phyloP scores from a whole-genome alignment of 1,284 basidiomycete species.

The Tylopilus orsonianus region DNA sequence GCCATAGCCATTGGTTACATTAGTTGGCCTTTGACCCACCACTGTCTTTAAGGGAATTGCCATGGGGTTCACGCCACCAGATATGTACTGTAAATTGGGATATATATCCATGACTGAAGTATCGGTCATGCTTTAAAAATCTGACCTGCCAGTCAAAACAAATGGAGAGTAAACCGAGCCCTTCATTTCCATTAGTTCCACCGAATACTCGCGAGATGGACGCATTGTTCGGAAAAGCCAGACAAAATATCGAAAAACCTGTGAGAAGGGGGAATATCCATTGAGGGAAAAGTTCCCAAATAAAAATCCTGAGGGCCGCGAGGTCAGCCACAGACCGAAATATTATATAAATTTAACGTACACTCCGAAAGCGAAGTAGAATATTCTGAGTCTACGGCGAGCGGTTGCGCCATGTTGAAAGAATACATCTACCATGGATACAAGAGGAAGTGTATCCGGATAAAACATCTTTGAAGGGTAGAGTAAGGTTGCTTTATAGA shows the following conservation, averaged over 20 bases:
- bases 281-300: constrained; percentile 54
- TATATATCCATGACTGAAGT: neutral
- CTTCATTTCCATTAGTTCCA: constrained; percentile 60
- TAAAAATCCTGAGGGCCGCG: constrained; percentile 38
- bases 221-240: constrained; percentile 49
- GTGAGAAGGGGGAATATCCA: constrained; percentile 53
- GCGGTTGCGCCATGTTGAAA: constrained; percentile 49
- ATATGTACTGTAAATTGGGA: constrained; percentile 44
- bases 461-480: constrained; percentile 70
- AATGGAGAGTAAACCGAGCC: constrained; percentile 48
- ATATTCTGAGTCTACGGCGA: constrained; percentile 44
- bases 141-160: constrained; percentile 56
- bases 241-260: constrained; percentile 56
- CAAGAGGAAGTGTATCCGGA: constrained; percentile 51
- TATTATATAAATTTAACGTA: constrained; percentile 10
- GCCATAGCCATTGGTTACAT: neutral
- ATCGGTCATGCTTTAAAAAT: neutral
- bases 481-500: constrained; percentile 43
- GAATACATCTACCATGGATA: constrained; percentile 56
- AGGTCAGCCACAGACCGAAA: neutral
- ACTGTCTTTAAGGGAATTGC: constrained; percentile 45
- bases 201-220: constrained; percentile 59
- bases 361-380: constrained; percentile 50
- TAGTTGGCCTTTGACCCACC: constrained; percentile 14
- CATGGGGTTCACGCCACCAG: constrained; percentile 41